Percentiles rank a stretch among this genome's conserved stretches.
Conservation (phyloP, 2,329 filamentous ascomycete genomes). For the Claviceps sp. region DNA sequence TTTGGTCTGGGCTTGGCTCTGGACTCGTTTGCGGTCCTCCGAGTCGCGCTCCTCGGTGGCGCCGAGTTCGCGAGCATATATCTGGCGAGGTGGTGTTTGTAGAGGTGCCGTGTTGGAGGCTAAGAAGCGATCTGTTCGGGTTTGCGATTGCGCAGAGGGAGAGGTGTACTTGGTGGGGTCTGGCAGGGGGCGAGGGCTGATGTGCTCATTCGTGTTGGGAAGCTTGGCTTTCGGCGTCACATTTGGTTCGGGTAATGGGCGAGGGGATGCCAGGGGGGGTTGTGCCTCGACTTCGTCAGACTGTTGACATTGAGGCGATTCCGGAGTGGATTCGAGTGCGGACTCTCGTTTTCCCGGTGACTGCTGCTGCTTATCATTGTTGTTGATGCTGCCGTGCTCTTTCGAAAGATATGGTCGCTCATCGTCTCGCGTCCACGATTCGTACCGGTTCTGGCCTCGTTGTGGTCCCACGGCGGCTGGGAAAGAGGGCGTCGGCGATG, state of each 20-base stretch:
- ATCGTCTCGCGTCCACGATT: slow-evolving; percentile 51
- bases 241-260: slow-evolving; percentile 30
- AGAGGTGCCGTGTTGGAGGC: slow-evolving; percentile 38
- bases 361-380: slow-evolving; percentile 13
- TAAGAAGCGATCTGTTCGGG: slow-evolving; percentile 45
- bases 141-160: slow-evolving; percentile 16
- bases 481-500: slow-evolving; percentile 1
- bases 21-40: slow-evolving; percentile 46
- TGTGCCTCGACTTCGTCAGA: background rate
- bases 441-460: slow-evolving; percentile 30
- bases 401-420: slow-evolving; percentile 52
- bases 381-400: slow-evolving; percentile 22
- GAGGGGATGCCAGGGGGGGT: slow-evolving; percentile 7
- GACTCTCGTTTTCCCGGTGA: slow-evolving; percentile 21
- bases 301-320: background rate
- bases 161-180: slow-evolving; percentile 27
- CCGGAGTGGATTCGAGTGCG: slow-evolving; percentile 11
- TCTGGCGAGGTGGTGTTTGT: slow-evolving; percentile 26
- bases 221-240: slow-evolving; percentile 19
- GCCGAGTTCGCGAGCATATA: slow-evolving; percentile 41
- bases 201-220: slow-evolving; percentile 17
- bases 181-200: slow-evolving; percentile 38
- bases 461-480: slow-evolving; percentile 3
- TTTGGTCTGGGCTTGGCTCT: slow-evolving; percentile 47
- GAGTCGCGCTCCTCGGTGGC: slow-evolving; percentile 47